These are phyloP conservation scores for Mitragyna speciosa DNA, from an alignment of 257 asterid genomes.

Conservation along the genomic window DNA sequence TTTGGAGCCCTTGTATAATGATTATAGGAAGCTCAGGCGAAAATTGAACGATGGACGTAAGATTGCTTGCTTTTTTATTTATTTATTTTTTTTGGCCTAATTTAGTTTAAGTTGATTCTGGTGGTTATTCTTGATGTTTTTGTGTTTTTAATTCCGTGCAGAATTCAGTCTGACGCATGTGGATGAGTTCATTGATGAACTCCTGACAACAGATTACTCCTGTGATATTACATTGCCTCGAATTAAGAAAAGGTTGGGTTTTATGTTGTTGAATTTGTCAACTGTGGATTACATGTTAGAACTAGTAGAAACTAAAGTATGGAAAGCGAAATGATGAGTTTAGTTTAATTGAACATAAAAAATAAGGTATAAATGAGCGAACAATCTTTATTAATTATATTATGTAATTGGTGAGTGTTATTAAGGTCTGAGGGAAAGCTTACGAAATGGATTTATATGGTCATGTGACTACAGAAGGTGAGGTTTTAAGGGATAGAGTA, in stretches of 20 bases:
- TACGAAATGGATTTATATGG: not conserved
- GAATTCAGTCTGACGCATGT: conserved; percentile 78
- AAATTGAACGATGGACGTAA: conserved; percentile 66
- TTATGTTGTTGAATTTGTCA: not conserved
- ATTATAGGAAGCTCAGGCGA: conserved; percentile 80
- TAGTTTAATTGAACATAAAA: not conserved
- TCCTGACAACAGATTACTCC: conserved; percentile 81
- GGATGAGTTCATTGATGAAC: conserved; percentile 85
- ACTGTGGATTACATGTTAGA: not conserved
- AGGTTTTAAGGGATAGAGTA: not conserved
- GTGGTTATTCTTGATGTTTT: not conserved
- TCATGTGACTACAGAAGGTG: not conserved
- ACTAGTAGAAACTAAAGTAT: not conserved
- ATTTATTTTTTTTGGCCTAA: not conserved
- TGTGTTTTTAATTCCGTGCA: conserved; percentile 27
- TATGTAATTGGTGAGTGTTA: not conserved
- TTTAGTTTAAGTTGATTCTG: not conserved
- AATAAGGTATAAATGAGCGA: not conserved
- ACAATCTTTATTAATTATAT: not conserved
- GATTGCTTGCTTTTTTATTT: conserved; percentile 10
- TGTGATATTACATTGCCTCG: conserved; percentile 90
- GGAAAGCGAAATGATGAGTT: not conserved
- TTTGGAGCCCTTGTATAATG: conserved; percentile 89
- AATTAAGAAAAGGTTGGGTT: conserved; percentile 73
- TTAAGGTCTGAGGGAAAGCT: not conserved